phyloP scores from a whole-genome alignment of 2,329 filamentous ascomycete species.

The Fusarium sp. region DNA sequence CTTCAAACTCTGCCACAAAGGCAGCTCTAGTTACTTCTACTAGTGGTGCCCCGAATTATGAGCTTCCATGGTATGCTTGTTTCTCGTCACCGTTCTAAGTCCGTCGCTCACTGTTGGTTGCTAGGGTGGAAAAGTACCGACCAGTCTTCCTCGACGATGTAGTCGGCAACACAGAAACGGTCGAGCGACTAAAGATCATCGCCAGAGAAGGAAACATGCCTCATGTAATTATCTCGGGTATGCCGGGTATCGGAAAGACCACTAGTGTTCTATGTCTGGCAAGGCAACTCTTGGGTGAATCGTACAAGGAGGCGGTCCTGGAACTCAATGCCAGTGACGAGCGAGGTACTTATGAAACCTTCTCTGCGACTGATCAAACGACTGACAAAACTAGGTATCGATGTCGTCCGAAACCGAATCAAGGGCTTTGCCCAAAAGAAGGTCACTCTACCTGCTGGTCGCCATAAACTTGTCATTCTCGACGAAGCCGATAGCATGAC shows the following conservation, averaged over 20 bases:
- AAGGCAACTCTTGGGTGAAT: conserved; percentile 87
- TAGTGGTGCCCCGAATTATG: conserved; percentile 70
- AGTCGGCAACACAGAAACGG: conserved; percentile 97
- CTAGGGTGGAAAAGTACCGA: conserved; percentile 97
- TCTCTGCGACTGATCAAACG: rapidly evolving
- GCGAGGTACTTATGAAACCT: conserved; percentile 68
- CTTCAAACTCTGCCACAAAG: conserved; percentile 70
- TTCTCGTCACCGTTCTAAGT: not conserved
- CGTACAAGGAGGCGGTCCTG: conserved; percentile 96
- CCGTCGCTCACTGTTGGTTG: conserved; percentile 42
- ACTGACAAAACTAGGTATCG: conserved; percentile 73
- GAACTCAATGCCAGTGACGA: conserved; percentile 98
- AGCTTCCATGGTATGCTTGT: conserved; percentile 78
- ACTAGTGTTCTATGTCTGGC: conserved; percentile 95
- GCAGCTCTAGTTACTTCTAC: conserved; percentile 64
- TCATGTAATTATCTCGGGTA: conserved; percentile 98
- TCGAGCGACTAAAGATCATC: conserved; percentile 97
- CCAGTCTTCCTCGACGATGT: conserved; percentile 96
- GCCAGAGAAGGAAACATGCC: conserved; percentile 99
- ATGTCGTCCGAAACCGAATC: conserved; percentile 96
- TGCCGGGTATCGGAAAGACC: conserved; percentile 99
- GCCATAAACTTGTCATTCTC: conserved; percentile 96
- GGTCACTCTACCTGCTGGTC: conserved; percentile 88
- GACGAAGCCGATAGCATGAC: conserved; percentile 99
- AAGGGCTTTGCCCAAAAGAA: conserved; percentile 99